Conservation (phyloP, 1,139 yeast species). For the Saccharomyces hybrid region DNA sequence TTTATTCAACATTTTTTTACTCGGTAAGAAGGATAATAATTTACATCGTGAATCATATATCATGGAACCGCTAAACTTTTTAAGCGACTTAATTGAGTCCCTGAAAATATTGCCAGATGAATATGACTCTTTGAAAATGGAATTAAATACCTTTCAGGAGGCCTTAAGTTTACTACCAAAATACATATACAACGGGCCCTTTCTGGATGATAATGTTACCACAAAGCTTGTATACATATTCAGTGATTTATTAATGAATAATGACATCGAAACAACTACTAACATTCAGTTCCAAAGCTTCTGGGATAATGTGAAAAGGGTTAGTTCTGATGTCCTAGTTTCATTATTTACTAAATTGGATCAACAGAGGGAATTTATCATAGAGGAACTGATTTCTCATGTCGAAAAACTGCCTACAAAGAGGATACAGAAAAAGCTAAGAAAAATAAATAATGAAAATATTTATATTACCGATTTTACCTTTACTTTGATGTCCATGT, state of each 20-base stretch:
- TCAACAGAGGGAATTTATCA: constrained; percentile 51
- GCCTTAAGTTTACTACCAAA: constrained; percentile 19
- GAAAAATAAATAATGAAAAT: constrained; percentile 12
- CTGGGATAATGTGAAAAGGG: constrained; percentile 26
- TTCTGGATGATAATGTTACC: constrained; percentile 26
- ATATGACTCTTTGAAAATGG: constrained; percentile 4
- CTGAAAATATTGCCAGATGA: constrained; percentile 23
- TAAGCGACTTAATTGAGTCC: constrained; percentile 36
- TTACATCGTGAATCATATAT: constrained; percentile 43
- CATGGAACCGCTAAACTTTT: constrained; percentile 36
- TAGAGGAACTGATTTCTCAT: constrained; percentile 50
- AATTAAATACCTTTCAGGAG: constrained; percentile 8
- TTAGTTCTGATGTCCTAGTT: constrained; percentile 37
- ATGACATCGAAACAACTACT: constrained; percentile 12
- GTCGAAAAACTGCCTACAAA: constrained; percentile 43
- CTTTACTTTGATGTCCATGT: constrained; percentile 18
- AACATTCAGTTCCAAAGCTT: constrained; percentile 14
- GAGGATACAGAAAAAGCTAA: constrained; percentile 29
- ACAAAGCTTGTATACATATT: constrained; percentile 25
- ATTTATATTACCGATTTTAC: constrained; percentile 26
- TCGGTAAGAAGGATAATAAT: constrained; percentile 37
- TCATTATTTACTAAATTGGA: constrained; percentile 40
- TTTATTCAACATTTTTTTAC: constrained; percentile 38
- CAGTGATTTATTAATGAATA: constrained; percentile 27
- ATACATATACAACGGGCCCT: constrained; percentile 19